Percentiles rank a stretch among this genome's conserved stretches.
Evolutionary conservation across 73 alveolate species (phyloP).

Genomic region (Effrenium voratum): DNA sequence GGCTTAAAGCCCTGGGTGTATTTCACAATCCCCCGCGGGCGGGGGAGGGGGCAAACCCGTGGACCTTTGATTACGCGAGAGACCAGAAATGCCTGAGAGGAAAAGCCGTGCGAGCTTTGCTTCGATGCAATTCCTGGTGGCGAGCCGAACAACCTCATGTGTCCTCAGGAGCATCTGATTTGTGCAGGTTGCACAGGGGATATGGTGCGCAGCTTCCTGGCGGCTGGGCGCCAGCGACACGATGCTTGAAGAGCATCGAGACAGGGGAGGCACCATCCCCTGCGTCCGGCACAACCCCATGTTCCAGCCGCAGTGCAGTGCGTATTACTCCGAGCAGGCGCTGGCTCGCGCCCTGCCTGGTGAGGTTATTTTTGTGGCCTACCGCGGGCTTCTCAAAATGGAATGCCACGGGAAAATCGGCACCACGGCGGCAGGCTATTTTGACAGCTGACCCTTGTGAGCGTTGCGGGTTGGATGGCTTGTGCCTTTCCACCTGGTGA

Average conservation of each 20-base stretch:
- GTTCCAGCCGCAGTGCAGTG: neutral
- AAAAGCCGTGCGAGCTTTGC: constrained; percentile 17
- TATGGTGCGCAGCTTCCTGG: constrained; percentile 6
- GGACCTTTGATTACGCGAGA: no score
- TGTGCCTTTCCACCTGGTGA: no score
- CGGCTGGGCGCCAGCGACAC: constrained; percentile 45
- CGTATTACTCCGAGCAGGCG: constrained; percentile 19
- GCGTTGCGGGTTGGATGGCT: no score
- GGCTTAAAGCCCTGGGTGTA: no score
- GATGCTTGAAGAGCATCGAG: constrained; percentile 18
- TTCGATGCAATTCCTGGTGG: neutral
- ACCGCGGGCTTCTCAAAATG: constrained; percentile 24
- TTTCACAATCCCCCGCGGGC: no score
- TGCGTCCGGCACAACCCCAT: constrained; percentile 15
- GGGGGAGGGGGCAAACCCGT: no score
- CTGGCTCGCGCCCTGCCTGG: constrained; percentile 46
- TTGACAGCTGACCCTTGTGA: no score
- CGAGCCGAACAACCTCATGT: neutral
- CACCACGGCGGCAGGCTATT: no score
- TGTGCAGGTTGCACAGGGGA: neutral
- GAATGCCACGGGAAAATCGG: neutral
- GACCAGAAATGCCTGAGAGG: neutral
- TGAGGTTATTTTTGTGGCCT: neutral
- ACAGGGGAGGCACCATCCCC: neutral
- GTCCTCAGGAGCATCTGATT: constrained; percentile 16